Conservation (phyloP, 2,329 filamentous ascomycete genomes). For the Metarhizium humberi region DNA sequence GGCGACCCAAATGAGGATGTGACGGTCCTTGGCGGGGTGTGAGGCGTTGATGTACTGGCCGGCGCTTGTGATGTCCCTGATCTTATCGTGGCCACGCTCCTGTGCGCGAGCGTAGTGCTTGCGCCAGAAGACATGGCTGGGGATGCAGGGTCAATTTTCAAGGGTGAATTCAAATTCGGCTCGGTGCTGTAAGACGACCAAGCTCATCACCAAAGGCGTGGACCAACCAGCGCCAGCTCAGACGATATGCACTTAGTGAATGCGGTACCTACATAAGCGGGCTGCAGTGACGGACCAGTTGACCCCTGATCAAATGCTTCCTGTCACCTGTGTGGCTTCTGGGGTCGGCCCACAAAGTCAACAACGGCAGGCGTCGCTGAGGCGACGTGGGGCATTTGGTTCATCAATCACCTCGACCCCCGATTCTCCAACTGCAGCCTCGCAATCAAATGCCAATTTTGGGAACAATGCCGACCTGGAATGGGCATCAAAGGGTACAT, state of each 20-base stretch:
- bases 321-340: no score
- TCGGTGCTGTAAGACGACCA: background rate
- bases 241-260: background rate
- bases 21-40: conserved; percentile 50
- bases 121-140: conserved; percentile 33
- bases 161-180: background rate
- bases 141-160: background rate
- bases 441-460: background rate
- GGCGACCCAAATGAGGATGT: conserved; percentile 49
- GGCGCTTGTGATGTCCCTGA: conserved; percentile 26
- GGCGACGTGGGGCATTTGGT: conserved; percentile 17
- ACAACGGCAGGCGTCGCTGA: conserved; percentile 15
- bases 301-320: no score
- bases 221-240: background rate
- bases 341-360: conserved; percentile 18
- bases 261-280: background rate
- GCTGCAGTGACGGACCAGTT: background rate
- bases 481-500: conserved; percentile 61
- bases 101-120: conserved; percentile 42
- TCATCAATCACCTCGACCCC: background rate
- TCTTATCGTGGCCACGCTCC: conserved; percentile 49
- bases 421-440: background rate
- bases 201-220: background rate
- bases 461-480: background rate
- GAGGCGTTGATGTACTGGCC: conserved; percentile 37